phyloP scores from a whole-genome alignment of 2,329 filamentous ascomycete genomes.

The Dactylellina parvicollis region DNA sequence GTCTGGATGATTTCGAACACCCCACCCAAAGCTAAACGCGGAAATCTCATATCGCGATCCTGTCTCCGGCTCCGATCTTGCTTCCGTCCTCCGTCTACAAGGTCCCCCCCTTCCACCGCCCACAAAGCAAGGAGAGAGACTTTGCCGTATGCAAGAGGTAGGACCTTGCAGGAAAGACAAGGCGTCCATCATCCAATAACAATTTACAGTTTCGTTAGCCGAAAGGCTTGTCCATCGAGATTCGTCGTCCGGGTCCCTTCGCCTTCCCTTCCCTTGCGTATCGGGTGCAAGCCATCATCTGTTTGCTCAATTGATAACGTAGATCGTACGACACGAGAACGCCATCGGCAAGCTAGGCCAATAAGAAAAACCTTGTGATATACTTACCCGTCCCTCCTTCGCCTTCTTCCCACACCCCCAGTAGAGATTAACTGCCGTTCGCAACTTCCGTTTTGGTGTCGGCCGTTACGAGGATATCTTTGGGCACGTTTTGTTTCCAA shows the following conservation, averaged over 20 bases:
- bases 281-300: conserved; percentile 13
- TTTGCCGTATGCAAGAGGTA: neutral
- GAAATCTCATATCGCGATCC: conserved; percentile 3
- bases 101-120: neutral
- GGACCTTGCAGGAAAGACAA: conserved; percentile 27
- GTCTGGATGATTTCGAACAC: neutral
- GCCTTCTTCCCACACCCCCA: neutral
- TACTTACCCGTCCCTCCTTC: neutral
- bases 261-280: neutral
- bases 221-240: conserved; percentile 10
- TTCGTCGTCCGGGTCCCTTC: conserved; percentile 2
- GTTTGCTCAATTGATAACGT: neutral
- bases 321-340: conserved; percentile 19
- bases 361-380: conserved; percentile 16
- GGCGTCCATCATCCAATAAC: neutral
- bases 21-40: neutral
- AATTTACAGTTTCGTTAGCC: neutral
- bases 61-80: conserved; percentile 7
- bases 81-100: conserved; percentile 15
- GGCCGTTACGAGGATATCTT: conserved; percentile 13
- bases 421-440: conserved; percentile 21
- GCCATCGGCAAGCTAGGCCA: conserved; percentile 10
- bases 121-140: conserved; percentile 9
- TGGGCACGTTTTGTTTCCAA: neutral
- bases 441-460: conserved; percentile 35